Base-by-base conservation (phyloP, 352 stramenopile genomes). In the Thraustochytrium sp. region DNA sequence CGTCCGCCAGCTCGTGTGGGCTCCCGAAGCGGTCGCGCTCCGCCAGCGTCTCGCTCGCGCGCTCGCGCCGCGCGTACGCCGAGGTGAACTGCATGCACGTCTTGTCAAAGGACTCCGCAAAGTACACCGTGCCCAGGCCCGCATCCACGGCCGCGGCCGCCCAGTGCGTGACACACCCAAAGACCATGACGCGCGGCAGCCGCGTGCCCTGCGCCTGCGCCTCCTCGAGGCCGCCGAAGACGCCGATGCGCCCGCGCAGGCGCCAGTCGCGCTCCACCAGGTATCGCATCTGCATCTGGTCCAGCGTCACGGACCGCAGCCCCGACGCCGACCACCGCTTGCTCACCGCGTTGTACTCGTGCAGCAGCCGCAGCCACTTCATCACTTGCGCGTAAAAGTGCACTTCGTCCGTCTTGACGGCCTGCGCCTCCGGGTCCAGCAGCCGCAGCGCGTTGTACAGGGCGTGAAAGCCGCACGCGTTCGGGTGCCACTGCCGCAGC, bases 101-200 rank as follows among this genome's bases (percentile, higher is more conserved):
- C 51, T 80, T 80, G 53, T 80, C 46, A 51, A 63, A 72, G 31
- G 68, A 80, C 31, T 80, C 68, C 16, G 68, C 68, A 46, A 80
- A 80, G 4, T 4, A 63, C 8, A 80, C n/a, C 13, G 37, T 63
- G 0, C 1, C 3, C 38, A 44, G 23, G 44, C 63, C 31, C 1
- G 13, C 0, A 4, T 80, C 16, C 36, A 80, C 5, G 8, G 40
- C 31, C 9, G 31, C 68, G 5, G 40, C 31, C 26, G 44, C 40
- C 68, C 68, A 80, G 31, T 80, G 68, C 53, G 68, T 63, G n/a
- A 80, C 68, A 44, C 68, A 80, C 11, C 68, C 68, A 4, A 80
- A 18, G 16, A 72, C 48, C 4, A 37, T 40, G 31, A 44, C 53
- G 13, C 31, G 21, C 9, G 48, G 53, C 37, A 55, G 26, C 13